Percentiles rank a stretch among this genome's conserved stretches.
Evolutionary conservation across 805 yeast genomes (phyloP).

Genomic region (Saturnispora galanensis): DNA sequence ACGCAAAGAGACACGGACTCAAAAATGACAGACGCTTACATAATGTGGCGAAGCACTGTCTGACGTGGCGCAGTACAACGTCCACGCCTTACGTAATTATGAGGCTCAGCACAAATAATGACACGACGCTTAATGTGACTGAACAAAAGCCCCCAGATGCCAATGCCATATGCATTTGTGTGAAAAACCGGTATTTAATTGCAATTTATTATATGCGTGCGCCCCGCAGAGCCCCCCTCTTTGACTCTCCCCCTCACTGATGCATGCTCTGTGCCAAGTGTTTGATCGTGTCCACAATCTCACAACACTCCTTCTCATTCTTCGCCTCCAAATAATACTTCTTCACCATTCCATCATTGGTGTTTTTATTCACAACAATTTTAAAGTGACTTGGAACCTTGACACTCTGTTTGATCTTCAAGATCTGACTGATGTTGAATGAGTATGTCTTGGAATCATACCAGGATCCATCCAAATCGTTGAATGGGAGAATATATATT

Average conservation of each 20-base stretch:
- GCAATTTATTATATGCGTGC: neutral
- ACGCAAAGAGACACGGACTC: too few relatives aligned
- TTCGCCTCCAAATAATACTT: constrained; percentile 82
- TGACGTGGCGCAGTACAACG: too few relatives aligned
- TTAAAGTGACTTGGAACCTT: constrained; percentile 75
- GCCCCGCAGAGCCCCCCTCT: neutral
- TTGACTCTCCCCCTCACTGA: neutral
- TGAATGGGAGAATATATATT: constrained; percentile 78
- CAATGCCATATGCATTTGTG: neutral
- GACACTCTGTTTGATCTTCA: constrained; percentile 63
- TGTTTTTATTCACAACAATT: constrained; percentile 57
- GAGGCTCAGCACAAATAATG: too few relatives aligned
- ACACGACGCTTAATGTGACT: too few relatives aligned
- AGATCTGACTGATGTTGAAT: constrained; percentile 72
- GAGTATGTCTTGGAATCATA: constrained; percentile 74
- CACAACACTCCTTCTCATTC: constrained; percentile 49
- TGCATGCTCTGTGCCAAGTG: constrained; percentile 31
- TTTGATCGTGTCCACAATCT: constrained; percentile 64
- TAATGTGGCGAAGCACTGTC: too few relatives aligned
- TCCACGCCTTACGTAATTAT: too few relatives aligned
- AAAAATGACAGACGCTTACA: too few relatives aligned
- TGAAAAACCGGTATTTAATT: neutral
- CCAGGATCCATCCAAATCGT: constrained; percentile 52
- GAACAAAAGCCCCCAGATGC: too few relatives aligned
- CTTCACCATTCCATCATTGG: constrained; percentile 45